These are phyloP conservation scores for Saturnispora sanitii DNA, from an alignment of 805 yeast genomes.

Conservation along the genomic window DNA sequence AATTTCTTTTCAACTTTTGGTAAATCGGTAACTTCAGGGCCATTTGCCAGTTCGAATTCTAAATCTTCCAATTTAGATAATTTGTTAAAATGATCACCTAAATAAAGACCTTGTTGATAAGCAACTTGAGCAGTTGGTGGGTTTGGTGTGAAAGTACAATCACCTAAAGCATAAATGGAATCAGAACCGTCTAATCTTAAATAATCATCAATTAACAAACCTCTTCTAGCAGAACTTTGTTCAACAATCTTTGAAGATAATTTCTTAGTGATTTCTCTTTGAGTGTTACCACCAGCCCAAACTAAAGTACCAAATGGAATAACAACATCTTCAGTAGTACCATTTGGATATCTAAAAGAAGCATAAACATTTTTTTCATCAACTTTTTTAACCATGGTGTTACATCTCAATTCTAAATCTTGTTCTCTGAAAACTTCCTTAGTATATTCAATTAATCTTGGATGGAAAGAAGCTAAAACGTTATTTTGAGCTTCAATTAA, in stretches of 20 bases:
- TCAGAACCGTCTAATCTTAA: conserved; percentile 78
- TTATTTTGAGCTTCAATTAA: conserved; percentile 88
- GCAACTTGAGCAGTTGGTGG: conserved; percentile 99
- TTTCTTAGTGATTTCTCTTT: conserved; percentile 62
- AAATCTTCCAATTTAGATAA: conserved; percentile 52
- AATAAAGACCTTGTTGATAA: conserved; percentile 81
- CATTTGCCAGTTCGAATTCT: conserved; percentile 33
- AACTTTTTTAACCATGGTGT: conserved; percentile 84
- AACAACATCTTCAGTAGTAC: conserved; percentile 43
- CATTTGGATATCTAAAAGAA: conserved; percentile 55
- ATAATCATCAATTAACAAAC: conserved; percentile 75
- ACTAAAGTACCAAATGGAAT: conserved; percentile 88
- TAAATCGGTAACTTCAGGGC: conserved; percentile 30
- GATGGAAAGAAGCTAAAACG: conserved; percentile 68
- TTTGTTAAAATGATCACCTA: conserved; percentile 62
- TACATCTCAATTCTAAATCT: conserved; percentile 65
- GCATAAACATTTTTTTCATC: conserved; percentile 63
- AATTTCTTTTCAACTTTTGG: conserved; percentile 32
- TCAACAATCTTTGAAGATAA: conserved; percentile 61
- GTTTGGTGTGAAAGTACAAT: conserved; percentile 82
- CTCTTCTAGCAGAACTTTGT: conserved; percentile 82
- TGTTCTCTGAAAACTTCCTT: conserved; percentile 59
- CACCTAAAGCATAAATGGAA: conserved; percentile 80
- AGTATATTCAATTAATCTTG: conserved; percentile 65
- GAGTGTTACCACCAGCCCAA: conserved; percentile 97